A percentile compares a stretch with the other conserved stretches of the same genome.
Conservation (phyloP, 768 basidiomycete genomes). For the Boletus subcaerulescens region DNA sequence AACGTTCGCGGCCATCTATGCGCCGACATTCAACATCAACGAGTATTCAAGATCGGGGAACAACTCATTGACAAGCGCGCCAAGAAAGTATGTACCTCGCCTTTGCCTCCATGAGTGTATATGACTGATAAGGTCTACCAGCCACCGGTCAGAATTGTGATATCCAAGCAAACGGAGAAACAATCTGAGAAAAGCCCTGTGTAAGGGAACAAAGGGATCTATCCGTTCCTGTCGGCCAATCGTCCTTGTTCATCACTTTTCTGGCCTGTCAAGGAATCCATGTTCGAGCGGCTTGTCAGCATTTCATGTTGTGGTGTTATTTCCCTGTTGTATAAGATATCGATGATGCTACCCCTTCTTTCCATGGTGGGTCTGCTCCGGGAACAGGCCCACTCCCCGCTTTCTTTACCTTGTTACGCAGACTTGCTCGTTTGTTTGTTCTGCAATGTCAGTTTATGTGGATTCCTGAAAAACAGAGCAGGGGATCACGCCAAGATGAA, state of each 20-base stretch:
- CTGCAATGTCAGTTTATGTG: not conserved
- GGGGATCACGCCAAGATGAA: not conserved
- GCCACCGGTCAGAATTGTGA: slow-evolving; percentile 16
- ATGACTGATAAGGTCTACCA: not conserved
- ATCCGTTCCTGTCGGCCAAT: too few species aligned
- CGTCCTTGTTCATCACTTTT: too few species aligned
- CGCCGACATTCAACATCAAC: slow-evolving; percentile 16
- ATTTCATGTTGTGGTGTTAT: too few species aligned
- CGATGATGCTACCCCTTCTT: too few species aligned
- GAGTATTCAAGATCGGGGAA: not conserved
- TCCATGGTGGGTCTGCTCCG: not conserved
- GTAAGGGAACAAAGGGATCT: not conserved
- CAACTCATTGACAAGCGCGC: slow-evolving; percentile 1
- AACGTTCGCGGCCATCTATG: slow-evolving; percentile 7
- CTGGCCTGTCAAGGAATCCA: too few species aligned
- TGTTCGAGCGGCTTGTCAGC: too few species aligned
- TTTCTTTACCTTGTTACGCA: not conserved
- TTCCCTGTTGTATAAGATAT: not conserved
- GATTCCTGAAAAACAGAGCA: not conserved
- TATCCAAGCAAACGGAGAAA: slow-evolving; percentile 11
- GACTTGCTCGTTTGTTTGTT: not conserved
- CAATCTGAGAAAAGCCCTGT: slow-evolving; percentile 4
- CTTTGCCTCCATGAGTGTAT: not conserved
- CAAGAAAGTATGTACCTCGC: slow-evolving; percentile 6
- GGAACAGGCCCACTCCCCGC: not conserved